Percentiles rank a stretch among this genome's conserved stretches.
Conservation (phyloP, 441 rosid species). For the Bocquillonia castaneifolia region DNA sequence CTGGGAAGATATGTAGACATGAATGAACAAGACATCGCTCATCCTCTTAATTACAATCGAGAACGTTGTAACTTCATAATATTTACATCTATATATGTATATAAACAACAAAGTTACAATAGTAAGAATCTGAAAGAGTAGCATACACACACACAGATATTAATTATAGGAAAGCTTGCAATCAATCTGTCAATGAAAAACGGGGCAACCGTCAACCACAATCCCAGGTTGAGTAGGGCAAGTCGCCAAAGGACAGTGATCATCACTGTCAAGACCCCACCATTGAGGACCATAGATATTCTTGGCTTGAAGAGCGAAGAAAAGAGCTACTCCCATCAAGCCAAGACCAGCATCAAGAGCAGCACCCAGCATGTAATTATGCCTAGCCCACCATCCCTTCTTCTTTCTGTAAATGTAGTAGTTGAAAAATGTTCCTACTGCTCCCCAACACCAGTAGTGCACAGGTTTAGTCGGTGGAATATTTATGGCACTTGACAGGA, state of each 20-base stretch:
- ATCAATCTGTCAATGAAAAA: slow-evolving; percentile 24
- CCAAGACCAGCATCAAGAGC: slow-evolving; percentile 75
- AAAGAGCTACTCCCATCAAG: slow-evolving; percentile 57
- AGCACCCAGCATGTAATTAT: slow-evolving; percentile 67
- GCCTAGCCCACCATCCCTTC: slow-evolving; percentile 80
- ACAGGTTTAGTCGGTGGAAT: slow-evolving; percentile 76
- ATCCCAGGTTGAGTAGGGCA: slow-evolving; percentile 73
- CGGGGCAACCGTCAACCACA: slow-evolving; percentile 49
- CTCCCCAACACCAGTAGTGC: slow-evolving; percentile 57
- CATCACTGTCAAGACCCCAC: slow-evolving; percentile 55
- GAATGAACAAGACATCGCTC: no score
- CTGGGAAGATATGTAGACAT: no score
- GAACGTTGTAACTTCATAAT: no score
- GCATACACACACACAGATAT: no score
- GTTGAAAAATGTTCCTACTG: slow-evolving; percentile 64
- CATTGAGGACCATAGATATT: slow-evolving; percentile 50
- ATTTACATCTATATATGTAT: no score
- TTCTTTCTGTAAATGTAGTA: slow-evolving; percentile 50
- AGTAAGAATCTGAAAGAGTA: background rate
- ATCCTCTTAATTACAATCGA: no score
- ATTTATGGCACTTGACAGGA: slow-evolving; percentile 39
- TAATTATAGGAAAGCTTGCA: no score
- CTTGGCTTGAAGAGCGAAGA: slow-evolving; percentile 45
- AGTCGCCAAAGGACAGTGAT: slow-evolving; percentile 53
- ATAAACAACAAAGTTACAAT: no score